Evolutionary conservation across 108 stramenopile genomes (phyloP), one percentile per base, ranked within the genome.

Genomic region (Cyclotella kingstonii): DNA sequence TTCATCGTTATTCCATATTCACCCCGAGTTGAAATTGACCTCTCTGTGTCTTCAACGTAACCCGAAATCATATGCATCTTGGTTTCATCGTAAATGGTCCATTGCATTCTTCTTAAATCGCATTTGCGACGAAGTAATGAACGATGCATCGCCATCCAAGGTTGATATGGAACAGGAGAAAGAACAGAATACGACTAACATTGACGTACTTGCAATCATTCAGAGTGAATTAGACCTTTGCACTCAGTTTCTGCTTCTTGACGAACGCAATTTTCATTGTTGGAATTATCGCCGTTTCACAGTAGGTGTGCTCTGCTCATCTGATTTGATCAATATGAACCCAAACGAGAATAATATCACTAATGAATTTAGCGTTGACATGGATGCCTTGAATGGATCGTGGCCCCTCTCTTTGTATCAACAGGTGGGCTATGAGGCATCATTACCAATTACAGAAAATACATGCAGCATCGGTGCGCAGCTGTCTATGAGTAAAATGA

Each of bases 41-140:
- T 77, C 80, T 42, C 78, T 77, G 45, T 90, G 88, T 55, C 60
- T 95, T 7, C 78, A 90, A 40, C 76, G 87, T 45, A 97, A 98
- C 66, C 96, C 97, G 29, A 99, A 99, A 81, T 86, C 93, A 18
- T 98, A 99, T 79, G 81, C 84, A 10, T 79, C 95, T 1, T 99
- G 98, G 98, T 94, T 95, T 78, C 98, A 99, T 81, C 95, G 97
- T 22, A 90, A 92, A 74, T 99, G 98, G 98, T 76, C 84, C 21
- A 50, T 98, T 22, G 76, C 77, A 19, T 69, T 64, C 17, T 47
- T 78, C 12, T 36, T 41, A 46, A 65, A 59, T 22, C 38, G 41
- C 42, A 29, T 51, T 21, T 38, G 50, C 30, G 14, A 9, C 12
- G 33, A 33, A 4, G n/a, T n/a, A n/a, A n/a, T n/a, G n/a, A n/a